These are phyloP conservation scores for Chionographis japonica DNA, from an alignment of 106 monocot genomes.

Conservation along the genomic window DNA sequence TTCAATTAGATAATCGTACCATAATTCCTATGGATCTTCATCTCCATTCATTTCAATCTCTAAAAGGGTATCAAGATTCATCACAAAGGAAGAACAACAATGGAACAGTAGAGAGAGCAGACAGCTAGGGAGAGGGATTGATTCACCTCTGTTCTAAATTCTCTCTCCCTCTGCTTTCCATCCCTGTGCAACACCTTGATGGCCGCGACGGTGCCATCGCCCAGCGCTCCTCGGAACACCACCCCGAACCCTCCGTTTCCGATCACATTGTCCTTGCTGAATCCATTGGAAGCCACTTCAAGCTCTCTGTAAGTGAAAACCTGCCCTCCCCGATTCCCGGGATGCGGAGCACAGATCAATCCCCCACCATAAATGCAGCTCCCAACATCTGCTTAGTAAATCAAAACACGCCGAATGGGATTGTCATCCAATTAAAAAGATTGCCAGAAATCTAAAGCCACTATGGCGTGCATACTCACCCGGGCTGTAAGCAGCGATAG, in stretches of 20 bases:
- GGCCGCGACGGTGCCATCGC: conserved; percentile 59
- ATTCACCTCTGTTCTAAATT: conserved; percentile 83
- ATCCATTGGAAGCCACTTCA: conserved; percentile 71
- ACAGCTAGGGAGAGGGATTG: not conserved
- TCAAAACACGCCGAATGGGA: not conserved
- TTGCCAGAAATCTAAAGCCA: not conserved
- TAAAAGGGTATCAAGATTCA: too few species aligned
- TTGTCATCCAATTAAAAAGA: not conserved
- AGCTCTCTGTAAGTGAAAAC: conserved; percentile 92
- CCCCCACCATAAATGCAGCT: conserved; percentile 50
- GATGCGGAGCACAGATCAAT: conserved; percentile 21
- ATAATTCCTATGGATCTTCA: too few species aligned
- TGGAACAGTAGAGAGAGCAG: too few species aligned
- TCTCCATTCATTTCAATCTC: too few species aligned
- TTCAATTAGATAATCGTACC: too few species aligned
- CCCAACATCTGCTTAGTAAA: conserved; percentile 20
- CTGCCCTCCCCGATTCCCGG: conserved; percentile 42
- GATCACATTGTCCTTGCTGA: conserved; percentile 55
- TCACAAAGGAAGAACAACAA: too few species aligned
- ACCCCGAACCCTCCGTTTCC: conserved; percentile 64
- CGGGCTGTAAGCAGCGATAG: conserved; percentile 8
- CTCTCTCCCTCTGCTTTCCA: conserved; percentile 67
- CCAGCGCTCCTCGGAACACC: conserved; percentile 51
- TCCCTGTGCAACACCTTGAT: conserved; percentile 71
- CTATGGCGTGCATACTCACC: not conserved